Evolutionary conservation across 495 filamentous ascomycete genomes (phyloP), one percentile per base, ranked within the genome.

Genomic region (Penicillium cataractarum): DNA sequence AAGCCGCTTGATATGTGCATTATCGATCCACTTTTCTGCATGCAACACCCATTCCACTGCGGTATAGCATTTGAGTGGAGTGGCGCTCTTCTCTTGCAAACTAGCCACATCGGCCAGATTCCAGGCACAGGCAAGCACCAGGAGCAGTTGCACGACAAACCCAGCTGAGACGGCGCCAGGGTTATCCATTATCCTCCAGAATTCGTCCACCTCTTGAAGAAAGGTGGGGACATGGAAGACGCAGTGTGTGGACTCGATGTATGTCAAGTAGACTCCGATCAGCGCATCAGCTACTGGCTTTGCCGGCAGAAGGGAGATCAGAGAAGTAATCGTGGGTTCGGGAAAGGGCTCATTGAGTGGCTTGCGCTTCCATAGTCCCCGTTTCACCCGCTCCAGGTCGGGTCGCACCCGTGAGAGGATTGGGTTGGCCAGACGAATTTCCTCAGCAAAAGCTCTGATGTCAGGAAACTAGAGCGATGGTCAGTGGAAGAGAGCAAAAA

Each of bases 111-210:
- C 75, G 7, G 75, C 71, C 31, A 79, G 62, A 13, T 78, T 78
- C 66, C 80, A 80, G 2, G 87, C 87, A 59, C 87, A 85, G 10
- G 87, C 84, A 67, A 90, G 79, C n/a, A 88, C 80, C 13, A 91
- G 70, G 60, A 90, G 81, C 4, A 91, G 66, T 60, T 87, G 86
- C 3, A 86, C 76, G 1, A 86, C 65, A 60, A 89, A 89, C 1
- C 74, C 67, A 6, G 78, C 62, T 0, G 76, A 72, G 3, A 73
- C 52, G 29, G 72, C 57, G 19, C 63, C 66, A 0, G 74, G 70
- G n/a, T 61, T 74, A 7, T 74, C 70, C 32, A 62, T 58, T 44
- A 68, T 68, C 0, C 61, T 59, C 83, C 84, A 87, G 51, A 83
- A 82, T 15, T 68, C 71, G 17, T 78, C 73, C 52, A 89, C 83